Conservation (phyloP, 176 grass and related monocot species). For the Hordeum marinum region DNA sequence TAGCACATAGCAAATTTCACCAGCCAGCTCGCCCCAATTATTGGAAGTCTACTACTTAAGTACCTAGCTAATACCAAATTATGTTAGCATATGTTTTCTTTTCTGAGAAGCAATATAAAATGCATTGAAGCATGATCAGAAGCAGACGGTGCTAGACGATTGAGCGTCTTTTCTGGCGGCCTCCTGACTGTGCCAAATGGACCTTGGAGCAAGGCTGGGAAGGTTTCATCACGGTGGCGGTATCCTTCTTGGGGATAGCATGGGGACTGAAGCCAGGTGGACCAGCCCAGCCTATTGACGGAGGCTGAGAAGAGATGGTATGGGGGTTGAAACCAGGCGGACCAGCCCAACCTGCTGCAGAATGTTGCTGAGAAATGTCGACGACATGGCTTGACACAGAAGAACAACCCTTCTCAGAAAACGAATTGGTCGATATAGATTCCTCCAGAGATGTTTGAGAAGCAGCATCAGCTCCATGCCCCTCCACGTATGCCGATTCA, state of each 20-base stretch:
- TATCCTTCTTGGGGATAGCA: conserved; percentile 3
- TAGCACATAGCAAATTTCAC: too few relatives aligned
- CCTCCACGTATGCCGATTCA: background rate
- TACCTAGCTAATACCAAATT: background rate
- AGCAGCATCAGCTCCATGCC: background rate
- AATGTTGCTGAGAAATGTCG: conserved; percentile 4
- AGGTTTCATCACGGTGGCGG: background rate
- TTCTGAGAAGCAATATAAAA: background rate
- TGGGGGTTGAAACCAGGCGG: conserved; percentile 40
- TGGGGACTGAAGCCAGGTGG: conserved; percentile 34
- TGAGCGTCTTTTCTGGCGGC: background rate
- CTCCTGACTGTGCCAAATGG: conserved; percentile 10
- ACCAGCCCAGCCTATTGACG: conserved; percentile 19
- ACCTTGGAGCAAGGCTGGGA: conserved; percentile 30
- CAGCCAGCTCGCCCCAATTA: background rate
- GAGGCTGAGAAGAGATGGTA: conserved; percentile 5
- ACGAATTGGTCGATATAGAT: background rate
- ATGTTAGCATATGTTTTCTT: background rate
- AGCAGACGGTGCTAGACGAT: background rate
- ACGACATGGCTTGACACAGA: conserved; percentile 5
- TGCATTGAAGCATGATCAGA: background rate
- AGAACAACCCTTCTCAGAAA: conserved; percentile 19
- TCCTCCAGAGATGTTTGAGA: conserved; percentile 33
- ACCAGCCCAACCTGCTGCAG: conserved; percentile 25
- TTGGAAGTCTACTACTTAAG: background rate